Evolutionary conservation across 495 filamentous ascomycete species (phyloP), one percentile per base, ranked within the genome.

Genomic region (Penicillium pulvis): DNA sequence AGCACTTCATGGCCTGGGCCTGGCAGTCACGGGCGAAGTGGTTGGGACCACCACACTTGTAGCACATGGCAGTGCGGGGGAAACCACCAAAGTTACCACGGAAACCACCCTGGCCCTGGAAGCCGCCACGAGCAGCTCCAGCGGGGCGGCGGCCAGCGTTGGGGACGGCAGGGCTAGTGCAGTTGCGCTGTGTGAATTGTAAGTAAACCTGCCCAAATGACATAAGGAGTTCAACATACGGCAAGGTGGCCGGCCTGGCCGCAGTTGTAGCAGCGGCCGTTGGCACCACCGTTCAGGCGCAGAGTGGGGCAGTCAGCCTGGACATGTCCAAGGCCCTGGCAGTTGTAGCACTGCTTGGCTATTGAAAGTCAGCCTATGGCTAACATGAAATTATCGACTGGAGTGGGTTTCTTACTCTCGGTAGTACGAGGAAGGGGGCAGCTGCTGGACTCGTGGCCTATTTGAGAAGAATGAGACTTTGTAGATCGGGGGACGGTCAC

Each of bases 321-420:
- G 68, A 99, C 94, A 71, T 99, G 95, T 57, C 95, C 95, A 59
- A 97, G 82, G 36, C 95, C 95, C 78, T 98, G 94, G 82, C 95
- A 99, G 80, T 98, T 94, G 74, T 99, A 99, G 86, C 95, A 99
- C 80, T 99, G 95, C 85, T 99, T 99, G 42, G 90, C 85, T 88
- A 54, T 68, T 49, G 49, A 33, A 53, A 51, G 48, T 64, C 63
- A 77, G 77, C 56, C 72, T 28, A 52, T 54, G 50, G 11, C 9
- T 47, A n/a, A 30, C 44, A 55, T 48, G 48, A 26, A n/a, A 12
- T 30, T 20, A 46, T 51, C 7, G 19, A 44, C 35, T 35, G 44
- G 20, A 36, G 45, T 56, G 46, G 46, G 58, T 59, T 51, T 58
- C 85, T 78, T 83, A 88, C 85, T 90, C 78, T 99, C 94, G 59